A percentile compares a stretch with the other conserved stretches of the same genome.
phyloP scores from a whole-genome alignment of 257 asterid genomes.

The Solanum piurae region DNA sequence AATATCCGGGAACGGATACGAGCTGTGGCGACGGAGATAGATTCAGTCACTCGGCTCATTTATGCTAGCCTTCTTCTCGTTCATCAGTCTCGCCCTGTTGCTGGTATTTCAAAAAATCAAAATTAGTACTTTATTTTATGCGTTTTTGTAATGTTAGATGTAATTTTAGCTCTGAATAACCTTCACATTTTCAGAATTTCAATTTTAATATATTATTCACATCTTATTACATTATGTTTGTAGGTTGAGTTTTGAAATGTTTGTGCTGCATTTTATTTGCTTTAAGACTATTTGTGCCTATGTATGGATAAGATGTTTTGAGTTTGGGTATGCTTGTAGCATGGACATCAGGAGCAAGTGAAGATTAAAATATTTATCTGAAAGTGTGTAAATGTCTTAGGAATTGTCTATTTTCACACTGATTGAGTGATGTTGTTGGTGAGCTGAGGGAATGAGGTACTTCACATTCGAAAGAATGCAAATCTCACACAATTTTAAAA shows the following conservation, averaged over 20 bases:
- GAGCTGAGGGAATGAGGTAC: not conserved
- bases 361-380: not conserved
- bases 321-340: not conserved
- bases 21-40: constrained; percentile 60
- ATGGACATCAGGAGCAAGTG: not conserved
- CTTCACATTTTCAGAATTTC: not conserved
- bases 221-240: not conserved
- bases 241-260: not conserved
- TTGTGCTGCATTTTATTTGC: not conserved
- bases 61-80: constrained; percentile 66
- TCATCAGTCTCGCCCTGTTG: constrained; percentile 60
- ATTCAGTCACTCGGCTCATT: constrained; percentile 61
- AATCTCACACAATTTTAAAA: not conserved
- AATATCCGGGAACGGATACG: constrained; percentile 72
- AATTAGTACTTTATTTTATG: not conserved
- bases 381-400: not conserved
- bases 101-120: constrained; percentile 26
- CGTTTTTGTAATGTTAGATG: not conserved
- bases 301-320: not conserved
- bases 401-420: not conserved
- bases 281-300: not conserved
- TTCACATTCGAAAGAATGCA: not conserved
- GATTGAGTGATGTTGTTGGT: not conserved
- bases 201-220: not conserved
- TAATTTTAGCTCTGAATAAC: not conserved